Conservation (phyloP, 352 stramenopile species). For the Lagenidium sp. region DNA sequence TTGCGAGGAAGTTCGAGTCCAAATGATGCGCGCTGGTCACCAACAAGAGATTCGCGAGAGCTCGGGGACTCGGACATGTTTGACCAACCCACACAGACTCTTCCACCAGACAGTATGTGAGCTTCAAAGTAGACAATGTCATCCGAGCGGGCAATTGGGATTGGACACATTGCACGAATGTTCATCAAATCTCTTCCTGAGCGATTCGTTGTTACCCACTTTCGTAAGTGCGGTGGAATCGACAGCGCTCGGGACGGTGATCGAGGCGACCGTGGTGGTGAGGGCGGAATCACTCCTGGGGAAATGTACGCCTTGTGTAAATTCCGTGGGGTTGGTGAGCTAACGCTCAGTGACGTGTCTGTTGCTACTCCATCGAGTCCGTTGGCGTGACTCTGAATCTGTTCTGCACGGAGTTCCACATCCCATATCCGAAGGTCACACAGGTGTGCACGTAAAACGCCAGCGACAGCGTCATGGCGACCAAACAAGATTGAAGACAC, state of each 20-base stretch:
- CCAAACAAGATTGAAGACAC: constrained; percentile 3
- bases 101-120: constrained; percentile 35
- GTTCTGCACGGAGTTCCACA: constrained; percentile 36
- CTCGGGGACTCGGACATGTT: constrained; percentile 1
- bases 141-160: neutral
- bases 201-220: constrained; percentile 52
- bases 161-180: neutral
- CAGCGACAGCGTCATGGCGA: neutral
- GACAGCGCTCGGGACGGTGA: constrained; percentile 16
- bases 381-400: constrained; percentile 39
- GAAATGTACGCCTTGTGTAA: too few relatives aligned
- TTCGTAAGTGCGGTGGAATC: constrained; percentile 25
- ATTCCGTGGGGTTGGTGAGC: too few relatives aligned
- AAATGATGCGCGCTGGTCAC: constrained; percentile 26
- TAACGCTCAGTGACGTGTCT: too few relatives aligned
- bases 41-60: constrained; percentile 19
- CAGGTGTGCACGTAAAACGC: constrained; percentile 21
- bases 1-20: constrained; percentile 35
- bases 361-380: constrained; percentile 37
- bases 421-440: constrained; percentile 60
- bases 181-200: constrained; percentile 18
- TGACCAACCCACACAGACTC: constrained; percentile 39
- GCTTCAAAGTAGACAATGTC: constrained; percentile 43
- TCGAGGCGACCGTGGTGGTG: constrained; percentile 20
- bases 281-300: constrained; percentile 17